A percentile compares a stretch with the other conserved stretches of the same genome.
These are phyloP conservation scores for Brassica hybrid DNA, from an alignment of 441 rosid genomes.

Conservation along the genomic window DNA sequence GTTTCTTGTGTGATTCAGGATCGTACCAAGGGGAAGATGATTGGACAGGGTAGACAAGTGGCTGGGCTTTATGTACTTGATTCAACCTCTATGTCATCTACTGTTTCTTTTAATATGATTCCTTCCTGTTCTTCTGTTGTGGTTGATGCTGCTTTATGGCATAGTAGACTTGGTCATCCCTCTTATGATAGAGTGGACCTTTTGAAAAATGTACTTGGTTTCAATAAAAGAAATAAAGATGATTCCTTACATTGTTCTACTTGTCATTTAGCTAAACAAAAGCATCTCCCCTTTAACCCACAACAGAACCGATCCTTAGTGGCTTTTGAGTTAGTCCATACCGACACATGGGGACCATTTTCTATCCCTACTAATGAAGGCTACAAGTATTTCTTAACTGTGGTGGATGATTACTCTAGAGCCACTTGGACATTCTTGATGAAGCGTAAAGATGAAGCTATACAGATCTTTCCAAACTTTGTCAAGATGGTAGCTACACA, in stretches of 20 bases:
- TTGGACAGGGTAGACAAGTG: too few relatives aligned
- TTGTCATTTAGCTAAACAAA: neutral
- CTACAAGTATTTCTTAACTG: accelerated
- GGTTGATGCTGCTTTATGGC: neutral
- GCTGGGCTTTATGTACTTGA: neutral
- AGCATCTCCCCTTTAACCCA: neutral
- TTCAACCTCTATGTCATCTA: neutral
- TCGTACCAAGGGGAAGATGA: neutral
- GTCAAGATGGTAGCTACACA: neutral
- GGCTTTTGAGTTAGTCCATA: neutral
- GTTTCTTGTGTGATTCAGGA: neutral
- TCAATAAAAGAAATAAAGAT: neutral
- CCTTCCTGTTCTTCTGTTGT: neutral
- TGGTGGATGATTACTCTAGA: neutral
- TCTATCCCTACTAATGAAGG: neutral
- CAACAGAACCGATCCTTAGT: neutral
- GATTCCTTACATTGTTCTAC: neutral
- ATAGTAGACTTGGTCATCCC: neutral
- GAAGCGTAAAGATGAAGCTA: neutral
- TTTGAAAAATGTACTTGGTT: neutral
- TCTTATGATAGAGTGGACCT: neutral
- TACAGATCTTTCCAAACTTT: neutral
- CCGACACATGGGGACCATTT: neutral
- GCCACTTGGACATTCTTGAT: neutral
- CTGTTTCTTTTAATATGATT: neutral